Conservation (phyloP, 306 rosid genomes). For the Malus fusca region DNA sequence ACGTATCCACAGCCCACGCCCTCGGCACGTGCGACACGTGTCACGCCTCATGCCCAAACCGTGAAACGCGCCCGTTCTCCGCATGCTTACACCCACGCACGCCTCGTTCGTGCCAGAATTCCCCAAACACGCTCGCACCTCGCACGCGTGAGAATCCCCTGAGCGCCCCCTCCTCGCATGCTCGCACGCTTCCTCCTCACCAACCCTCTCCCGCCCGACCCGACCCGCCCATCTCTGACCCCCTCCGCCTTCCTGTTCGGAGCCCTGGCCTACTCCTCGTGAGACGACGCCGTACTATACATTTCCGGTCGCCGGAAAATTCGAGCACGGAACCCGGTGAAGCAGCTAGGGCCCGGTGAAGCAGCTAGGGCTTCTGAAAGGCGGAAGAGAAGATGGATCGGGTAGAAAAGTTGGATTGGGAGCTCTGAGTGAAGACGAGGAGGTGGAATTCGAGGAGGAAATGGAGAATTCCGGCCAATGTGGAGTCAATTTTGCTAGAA, state of each 20-base stretch:
- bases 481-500: background rate
- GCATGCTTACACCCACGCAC: slow-evolving; percentile 17
- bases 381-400: slow-evolving; percentile 20
- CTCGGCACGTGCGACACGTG: slow-evolving; percentile 14
- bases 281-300: slow-evolving; percentile 4
- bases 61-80: background rate
- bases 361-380: background rate
- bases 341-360: background rate
- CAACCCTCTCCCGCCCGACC: slow-evolving; percentile 26
- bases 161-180: slow-evolving; percentile 34
- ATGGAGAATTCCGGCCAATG: background rate
- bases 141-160: slow-evolving; percentile 49
- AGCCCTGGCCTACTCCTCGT: background rate
- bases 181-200: slow-evolving; percentile 42
- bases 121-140: slow-evolving; percentile 12
- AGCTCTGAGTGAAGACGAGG: slow-evolving; percentile 2
- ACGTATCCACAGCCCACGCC: background rate
- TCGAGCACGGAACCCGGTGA: background rate
- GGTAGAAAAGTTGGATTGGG: background rate
- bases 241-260: background rate
- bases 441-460: slow-evolving; percentile 9
- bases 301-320: slow-evolving; percentile 41
- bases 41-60: background rate
- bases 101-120: slow-evolving; percentile 57
- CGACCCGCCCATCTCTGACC: slow-evolving; percentile 25